Percentiles rank a stretch among this genome's conserved stretches.
Conservation (phyloP, 208 protist species). For the Leishmania mexicana region DNA sequence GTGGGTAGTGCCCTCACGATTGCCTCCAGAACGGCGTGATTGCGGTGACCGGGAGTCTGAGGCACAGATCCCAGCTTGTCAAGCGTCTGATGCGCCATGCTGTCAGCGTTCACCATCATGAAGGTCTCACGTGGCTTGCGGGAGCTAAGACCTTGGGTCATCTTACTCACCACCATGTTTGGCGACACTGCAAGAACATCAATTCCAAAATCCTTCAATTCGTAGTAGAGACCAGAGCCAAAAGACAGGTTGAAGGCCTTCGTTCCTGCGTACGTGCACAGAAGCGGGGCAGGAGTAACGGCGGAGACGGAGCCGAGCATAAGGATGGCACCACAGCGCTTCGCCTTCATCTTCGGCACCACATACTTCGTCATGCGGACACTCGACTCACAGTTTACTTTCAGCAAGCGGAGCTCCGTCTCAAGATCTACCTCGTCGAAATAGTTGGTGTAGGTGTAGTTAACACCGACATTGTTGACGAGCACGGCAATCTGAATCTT, state of each 20-base stretch:
- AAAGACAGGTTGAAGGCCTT: slow-evolving; percentile 90
- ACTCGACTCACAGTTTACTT: slow-evolving; percentile 89
- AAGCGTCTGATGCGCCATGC: slow-evolving; percentile 76
- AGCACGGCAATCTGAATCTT: slow-evolving; percentile 64
- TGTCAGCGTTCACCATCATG: slow-evolving; percentile 61
- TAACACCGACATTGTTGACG: slow-evolving; percentile 95
- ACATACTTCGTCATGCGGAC: slow-evolving; percentile 88
- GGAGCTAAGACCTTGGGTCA: slow-evolving; percentile 75
- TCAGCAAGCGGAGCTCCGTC: slow-evolving; percentile 73
- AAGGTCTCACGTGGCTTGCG: slow-evolving; percentile 73
- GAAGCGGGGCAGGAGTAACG: slow-evolving; percentile 67
- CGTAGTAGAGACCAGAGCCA: slow-evolving; percentile 55
- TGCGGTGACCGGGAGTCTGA: slow-evolving; percentile 56
- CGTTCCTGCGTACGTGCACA: slow-evolving; percentile 84
- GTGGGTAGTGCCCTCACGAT: slow-evolving; percentile 35
- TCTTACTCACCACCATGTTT: slow-evolving; percentile 81
- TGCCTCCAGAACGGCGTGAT: slow-evolving; percentile 61
- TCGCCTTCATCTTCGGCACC: slow-evolving; percentile 71
- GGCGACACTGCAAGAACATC: slow-evolving; percentile 75
- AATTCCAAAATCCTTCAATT: slow-evolving; percentile 63
- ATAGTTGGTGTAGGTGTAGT: slow-evolving; percentile 92
- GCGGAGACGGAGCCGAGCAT: slow-evolving; percentile 76
- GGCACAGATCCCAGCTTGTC: slow-evolving; percentile 60
- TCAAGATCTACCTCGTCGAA: slow-evolving; percentile 79
- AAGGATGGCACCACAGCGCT: slow-evolving; percentile 76